A percentile compares a stretch with the other conserved stretches of the same genome.
Evolutionary conservation across 495 filamentous ascomycete species (phyloP).

Genomic region (Oidiodendron maius): DNA sequence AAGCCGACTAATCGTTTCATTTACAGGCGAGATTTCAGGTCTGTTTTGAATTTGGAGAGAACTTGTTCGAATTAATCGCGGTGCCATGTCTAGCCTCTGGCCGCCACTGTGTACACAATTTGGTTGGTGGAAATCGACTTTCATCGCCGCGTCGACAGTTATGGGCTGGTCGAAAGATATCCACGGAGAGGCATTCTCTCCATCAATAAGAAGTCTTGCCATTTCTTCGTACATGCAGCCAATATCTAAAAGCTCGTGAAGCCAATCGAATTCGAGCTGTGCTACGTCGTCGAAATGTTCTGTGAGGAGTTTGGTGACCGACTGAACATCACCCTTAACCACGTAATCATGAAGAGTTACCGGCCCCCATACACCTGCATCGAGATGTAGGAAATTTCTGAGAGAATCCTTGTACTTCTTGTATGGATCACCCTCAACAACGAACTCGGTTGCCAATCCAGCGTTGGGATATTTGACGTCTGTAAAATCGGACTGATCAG

Average conservation of each 20-base stretch:
- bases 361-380: not conserved
- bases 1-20: not conserved
- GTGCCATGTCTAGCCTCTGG: not conserved
- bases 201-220: constrained; percentile 3
- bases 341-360: not conserved
- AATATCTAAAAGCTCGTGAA: constrained; percentile 2
- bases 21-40: not conserved
- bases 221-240: constrained; percentile 5
- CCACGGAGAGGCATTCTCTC: constrained; percentile 4
- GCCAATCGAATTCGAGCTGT: constrained; percentile 6
- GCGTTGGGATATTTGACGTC: not conserved
- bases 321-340: not conserved
- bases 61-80: not conserved
- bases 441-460: not conserved
- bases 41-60: not conserved
- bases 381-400: not conserved
- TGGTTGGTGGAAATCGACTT: not conserved
- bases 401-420: not conserved
- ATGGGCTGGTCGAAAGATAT: not conserved
- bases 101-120: constrained; percentile 9
- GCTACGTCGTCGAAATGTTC: constrained; percentile 7
- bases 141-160: no score
- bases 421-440: not conserved
- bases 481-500: not conserved
- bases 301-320: constrained; percentile 1